A percentile compares a stretch with the other conserved stretches of the same genome.
Conservation (phyloP, 371 early-diverging fungal species). For the Dichotomocladium elegans region DNA sequence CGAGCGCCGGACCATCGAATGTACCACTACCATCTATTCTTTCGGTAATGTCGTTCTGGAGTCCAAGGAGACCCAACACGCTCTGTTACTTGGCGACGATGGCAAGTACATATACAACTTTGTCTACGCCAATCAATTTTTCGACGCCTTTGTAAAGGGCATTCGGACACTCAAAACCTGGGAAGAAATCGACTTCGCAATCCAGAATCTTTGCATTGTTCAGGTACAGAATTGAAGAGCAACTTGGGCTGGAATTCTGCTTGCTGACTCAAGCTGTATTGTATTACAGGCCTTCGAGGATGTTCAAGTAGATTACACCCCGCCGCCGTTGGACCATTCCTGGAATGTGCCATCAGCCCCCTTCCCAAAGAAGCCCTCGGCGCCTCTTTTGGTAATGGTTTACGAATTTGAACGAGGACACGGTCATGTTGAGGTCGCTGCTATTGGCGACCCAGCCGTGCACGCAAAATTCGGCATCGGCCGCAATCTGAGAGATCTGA, state of each 20-base stretch:
- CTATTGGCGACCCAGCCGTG: background rate
- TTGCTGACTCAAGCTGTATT: too few species aligned
- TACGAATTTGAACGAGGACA: constrained; percentile 53
- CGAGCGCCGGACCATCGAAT: constrained; percentile 48
- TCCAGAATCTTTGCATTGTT: constrained; percentile 47
- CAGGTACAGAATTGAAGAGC: too few species aligned
- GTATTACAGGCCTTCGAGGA: constrained; percentile 39
- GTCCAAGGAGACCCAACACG: constrained; percentile 52
- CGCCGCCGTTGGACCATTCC: background rate
- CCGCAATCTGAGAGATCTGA: too few species aligned
- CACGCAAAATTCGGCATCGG: background rate
- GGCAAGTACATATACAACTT: constrained; percentile 48
- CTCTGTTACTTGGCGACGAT: constrained; percentile 34
- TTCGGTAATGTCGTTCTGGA: constrained; percentile 59
- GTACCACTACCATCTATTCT: constrained; percentile 59
- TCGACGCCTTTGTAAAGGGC: constrained; percentile 50
- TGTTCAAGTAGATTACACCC: constrained; percentile 24
- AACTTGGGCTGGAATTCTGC: too few species aligned
- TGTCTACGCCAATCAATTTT: constrained; percentile 58
- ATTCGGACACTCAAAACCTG: constrained; percentile 38
- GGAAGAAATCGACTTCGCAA: constrained; percentile 48
- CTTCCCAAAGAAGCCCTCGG: background rate
- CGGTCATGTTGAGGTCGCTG: constrained; percentile 31
- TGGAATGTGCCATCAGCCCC: constrained; percentile 1
- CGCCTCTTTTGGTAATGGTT: constrained; percentile 41